Conservation (phyloP, 2,329 filamentous ascomycete species). For the Cladophialophora yegresii region DNA sequence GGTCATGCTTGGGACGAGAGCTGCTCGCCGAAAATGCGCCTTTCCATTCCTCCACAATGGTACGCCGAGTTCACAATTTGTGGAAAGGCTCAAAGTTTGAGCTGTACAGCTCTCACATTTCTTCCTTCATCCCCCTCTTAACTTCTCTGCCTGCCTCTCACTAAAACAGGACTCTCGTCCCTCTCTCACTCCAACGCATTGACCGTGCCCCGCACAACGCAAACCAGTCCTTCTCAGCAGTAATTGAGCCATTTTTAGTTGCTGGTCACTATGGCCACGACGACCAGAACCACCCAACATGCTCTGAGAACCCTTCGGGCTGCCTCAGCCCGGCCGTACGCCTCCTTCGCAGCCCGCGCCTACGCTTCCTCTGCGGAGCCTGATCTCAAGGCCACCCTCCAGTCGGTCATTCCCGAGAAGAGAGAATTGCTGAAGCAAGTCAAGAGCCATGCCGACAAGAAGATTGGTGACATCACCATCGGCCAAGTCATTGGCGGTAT, state of each 20-base stretch:
- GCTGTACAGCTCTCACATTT: background rate
- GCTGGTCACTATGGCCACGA: constrained; percentile 28
- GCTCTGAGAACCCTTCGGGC: constrained; percentile 32
- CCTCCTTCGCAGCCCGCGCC: constrained; percentile 46
- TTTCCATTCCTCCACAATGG: constrained; percentile 1
- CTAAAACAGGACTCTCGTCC: background rate
- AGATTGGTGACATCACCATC: constrained; percentile 88
- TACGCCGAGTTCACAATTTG: constrained; percentile 4
- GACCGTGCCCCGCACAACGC: constrained; percentile 6
- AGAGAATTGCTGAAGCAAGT: constrained; percentile 91
- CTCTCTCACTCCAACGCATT: background rate
- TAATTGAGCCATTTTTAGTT: background rate
- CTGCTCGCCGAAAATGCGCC: constrained; percentile 14
- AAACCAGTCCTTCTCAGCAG: background rate
- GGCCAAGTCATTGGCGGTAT: constrained; percentile 94
- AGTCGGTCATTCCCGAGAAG: constrained; percentile 83
- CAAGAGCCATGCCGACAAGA: constrained; percentile 79
- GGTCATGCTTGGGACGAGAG: constrained; percentile 1
- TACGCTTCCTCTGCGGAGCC: constrained; percentile 79
- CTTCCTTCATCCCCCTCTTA: background rate
- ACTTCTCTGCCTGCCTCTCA: background rate
- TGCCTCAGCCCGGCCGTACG: constrained; percentile 24
- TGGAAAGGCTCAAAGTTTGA: background rate
- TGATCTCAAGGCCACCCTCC: constrained; percentile 84
- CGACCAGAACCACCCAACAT: constrained; percentile 32